phyloP scores from a whole-genome alignment of 1,284 basidiomycete species.

The Coniophora puteana region DNA sequence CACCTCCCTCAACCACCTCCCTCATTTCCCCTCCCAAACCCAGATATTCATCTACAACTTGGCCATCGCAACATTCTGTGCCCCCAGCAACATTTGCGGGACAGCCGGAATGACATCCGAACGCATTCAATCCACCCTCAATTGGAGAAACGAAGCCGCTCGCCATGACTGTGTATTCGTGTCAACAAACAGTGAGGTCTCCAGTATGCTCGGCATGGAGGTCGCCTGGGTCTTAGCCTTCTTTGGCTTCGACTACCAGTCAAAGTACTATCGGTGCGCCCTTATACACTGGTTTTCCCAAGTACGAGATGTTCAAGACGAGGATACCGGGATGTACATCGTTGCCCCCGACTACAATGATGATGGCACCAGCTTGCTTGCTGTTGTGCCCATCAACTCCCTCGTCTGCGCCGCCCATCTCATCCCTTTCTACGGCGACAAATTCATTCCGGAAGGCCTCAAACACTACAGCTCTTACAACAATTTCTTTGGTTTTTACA shows the following conservation, averaged over 20 bases:
- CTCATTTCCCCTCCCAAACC: background rate
- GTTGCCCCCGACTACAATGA: slow-evolving; percentile 1
- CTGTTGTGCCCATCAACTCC: slow-evolving; percentile 6
- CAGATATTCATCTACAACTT: slow-evolving; percentile 9
- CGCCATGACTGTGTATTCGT: slow-evolving; percentile 24
- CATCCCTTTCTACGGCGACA: slow-evolving; percentile 6
- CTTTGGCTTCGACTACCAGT: slow-evolving; percentile 18
- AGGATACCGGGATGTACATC: slow-evolving; percentile 8
- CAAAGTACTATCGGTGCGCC: slow-evolving; percentile 13
- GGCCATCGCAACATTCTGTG: slow-evolving; percentile 11
- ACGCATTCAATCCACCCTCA: slow-evolving; percentile 9
- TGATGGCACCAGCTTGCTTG: background rate
- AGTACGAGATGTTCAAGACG: background rate
- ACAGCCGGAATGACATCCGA: slow-evolving; percentile 12
- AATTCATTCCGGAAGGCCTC: too few relatives aligned
- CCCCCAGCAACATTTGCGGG: slow-evolving; percentile 12
- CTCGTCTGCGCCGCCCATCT: slow-evolving; percentile 8
- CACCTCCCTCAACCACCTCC: too few relatives aligned
- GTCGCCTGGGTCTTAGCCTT: slow-evolving; percentile 17
- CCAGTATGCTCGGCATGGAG: slow-evolving; percentile 17
- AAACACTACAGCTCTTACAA: too few relatives aligned
- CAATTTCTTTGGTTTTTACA: too few relatives aligned
- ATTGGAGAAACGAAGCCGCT: slow-evolving; percentile 7
- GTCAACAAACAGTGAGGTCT: slow-evolving; percentile 7
- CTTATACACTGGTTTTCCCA: slow-evolving; percentile 15